Percentiles rank a stretch among this genome's conserved stretches.
These are phyloP conservation scores for Mortierella hygrophila DNA, from an alignment of 192 early-diverging fungal species.

Conservation along the genomic window DNA sequence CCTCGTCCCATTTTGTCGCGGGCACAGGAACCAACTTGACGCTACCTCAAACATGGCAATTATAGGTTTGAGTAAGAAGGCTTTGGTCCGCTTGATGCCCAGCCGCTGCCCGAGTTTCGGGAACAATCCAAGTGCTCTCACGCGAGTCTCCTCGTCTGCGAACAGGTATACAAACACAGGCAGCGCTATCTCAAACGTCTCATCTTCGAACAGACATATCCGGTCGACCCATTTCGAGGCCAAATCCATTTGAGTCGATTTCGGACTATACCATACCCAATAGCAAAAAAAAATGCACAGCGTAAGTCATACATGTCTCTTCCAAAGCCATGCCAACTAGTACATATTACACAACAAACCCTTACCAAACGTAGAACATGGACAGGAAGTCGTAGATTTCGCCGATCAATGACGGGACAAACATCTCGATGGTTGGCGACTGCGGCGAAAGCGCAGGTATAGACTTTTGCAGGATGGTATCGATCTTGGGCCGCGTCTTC, in stretches of 20 bases:
- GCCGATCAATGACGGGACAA: slow-evolving; percentile 60
- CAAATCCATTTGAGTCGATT: slow-evolving; percentile 51
- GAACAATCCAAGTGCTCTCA: slow-evolving; percentile 63
- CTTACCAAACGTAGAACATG: slow-evolving; percentile 63
- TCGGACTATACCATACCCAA: slow-evolving; percentile 10
- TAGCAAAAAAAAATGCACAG: not conserved
- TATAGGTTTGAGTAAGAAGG: slow-evolving; percentile 67
- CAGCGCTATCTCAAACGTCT: slow-evolving; percentile 68
- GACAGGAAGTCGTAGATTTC: slow-evolving; percentile 73
- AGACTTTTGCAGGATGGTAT: slow-evolving; percentile 62
- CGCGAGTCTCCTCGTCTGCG: slow-evolving; percentile 57
- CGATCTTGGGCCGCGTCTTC: slow-evolving; percentile 62
- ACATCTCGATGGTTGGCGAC: slow-evolving; percentile 57
- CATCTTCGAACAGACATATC: slow-evolving; percentile 56
- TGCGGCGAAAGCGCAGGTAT: slow-evolving; percentile 59
- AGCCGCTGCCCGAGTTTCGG: slow-evolving; percentile 65
- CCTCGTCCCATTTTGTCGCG: not conserved
- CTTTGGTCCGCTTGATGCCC: slow-evolving; percentile 61
- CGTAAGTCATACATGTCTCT: not conserved
- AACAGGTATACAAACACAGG: slow-evolving; percentile 68
- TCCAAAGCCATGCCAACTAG: not conserved
- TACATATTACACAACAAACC: no score
- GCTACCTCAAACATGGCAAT: slow-evolving; percentile 70
- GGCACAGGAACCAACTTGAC: not conserved
- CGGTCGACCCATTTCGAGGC: slow-evolving; percentile 64